Conservation (phyloP, 768 basidiomycete genomes). For the Paxillus involutus region DNA sequence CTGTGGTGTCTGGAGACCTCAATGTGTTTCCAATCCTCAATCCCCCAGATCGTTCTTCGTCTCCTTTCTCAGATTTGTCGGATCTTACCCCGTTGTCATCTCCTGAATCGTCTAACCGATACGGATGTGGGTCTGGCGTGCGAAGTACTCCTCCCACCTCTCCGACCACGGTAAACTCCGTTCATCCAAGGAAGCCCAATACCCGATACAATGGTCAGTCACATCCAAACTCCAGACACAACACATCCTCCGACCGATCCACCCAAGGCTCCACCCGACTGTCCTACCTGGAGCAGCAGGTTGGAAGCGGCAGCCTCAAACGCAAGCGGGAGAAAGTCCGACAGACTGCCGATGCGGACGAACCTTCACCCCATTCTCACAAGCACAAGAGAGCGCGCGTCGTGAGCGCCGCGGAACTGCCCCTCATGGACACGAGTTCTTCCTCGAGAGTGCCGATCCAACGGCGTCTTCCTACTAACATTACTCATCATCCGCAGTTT, state of each 20-base stretch:
- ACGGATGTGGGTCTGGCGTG: not conserved
- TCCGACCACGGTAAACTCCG: constrained; percentile 3
- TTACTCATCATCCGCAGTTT: constrained; percentile 51
- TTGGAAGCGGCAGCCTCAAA: constrained; percentile 14
- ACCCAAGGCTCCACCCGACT: constrained; percentile 4
- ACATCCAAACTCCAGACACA: not conserved
- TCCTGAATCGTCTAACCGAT: constrained; percentile 9
- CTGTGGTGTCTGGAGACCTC: not conserved
- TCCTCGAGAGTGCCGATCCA: constrained; percentile 11
- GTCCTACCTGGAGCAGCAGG: constrained; percentile 9
- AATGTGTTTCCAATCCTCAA: not conserved
- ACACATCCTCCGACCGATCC: not conserved
- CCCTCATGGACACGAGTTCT: not conserved
- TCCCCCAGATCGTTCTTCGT: constrained; percentile 13
- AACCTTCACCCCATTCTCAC: not conserved
- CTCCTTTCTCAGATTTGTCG: constrained; percentile 28
- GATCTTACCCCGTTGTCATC: constrained; percentile 32
- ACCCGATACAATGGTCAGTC: not conserved
- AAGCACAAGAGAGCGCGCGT: constrained; percentile 13
- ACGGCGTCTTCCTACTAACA: constrained; percentile 51
- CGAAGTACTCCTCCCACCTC: constrained; percentile 21
- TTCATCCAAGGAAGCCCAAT: not conserved
- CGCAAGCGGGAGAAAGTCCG: constrained; percentile 19
- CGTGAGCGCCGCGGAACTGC: not conserved
- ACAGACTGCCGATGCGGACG: constrained; percentile 9